Evolutionary conservation across 2,329 filamentous ascomycete species (phyloP), one percentile per base, ranked within the genome.

Genomic region (Diplodia intermedia): DNA sequence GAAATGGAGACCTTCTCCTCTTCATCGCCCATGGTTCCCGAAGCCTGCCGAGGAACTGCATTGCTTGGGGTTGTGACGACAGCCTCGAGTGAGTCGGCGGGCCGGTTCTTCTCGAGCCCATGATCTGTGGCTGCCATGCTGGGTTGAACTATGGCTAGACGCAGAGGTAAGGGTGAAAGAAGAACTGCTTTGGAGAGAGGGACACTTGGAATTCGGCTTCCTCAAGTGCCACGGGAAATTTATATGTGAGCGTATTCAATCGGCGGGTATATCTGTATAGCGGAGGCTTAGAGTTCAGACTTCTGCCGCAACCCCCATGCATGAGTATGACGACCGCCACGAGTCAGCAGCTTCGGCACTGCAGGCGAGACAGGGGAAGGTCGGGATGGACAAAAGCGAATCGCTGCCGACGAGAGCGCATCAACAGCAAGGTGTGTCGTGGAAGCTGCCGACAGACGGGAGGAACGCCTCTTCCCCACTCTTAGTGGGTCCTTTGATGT

Each of bases 1-100:
- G 65, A 67, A 12, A 26, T 20, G 7, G 65, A 57, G 3, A 67
- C 65, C 43, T 60, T 67, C 14, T 57, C 65, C n/a, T 50, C 38
- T 43, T 67, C 53, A 14, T 36, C 20, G 43, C 56, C 49, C 14
- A 6, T 8, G 6, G 8, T 31, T 4, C 50, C 14, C 29, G 29
- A n/a, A 23, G 23, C 23, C 23, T 23, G 23, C 23, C 23, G 23
- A 23, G 23, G 23, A 9, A 31, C 26, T 4, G 6, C 15, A 15
- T 23, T n/a, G 38, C 6, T 40, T 9, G 55, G 36, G 4, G 33
- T 6, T 11, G 33, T 43, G 18, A 62, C 26, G 26, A 50, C 57
- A 23, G 26, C 43, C 3, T 62, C 43, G 23, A 62, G 31, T 3
- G 47, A 52, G 5, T 63, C 47, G 31, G 47, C 47, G 2, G 60